Percentiles rank a stretch among this genome's conserved stretches.
phyloP scores from a whole-genome alignment of 2,329 filamentous ascomycete species.

The Ascochyta viciae-villosae region DNA sequence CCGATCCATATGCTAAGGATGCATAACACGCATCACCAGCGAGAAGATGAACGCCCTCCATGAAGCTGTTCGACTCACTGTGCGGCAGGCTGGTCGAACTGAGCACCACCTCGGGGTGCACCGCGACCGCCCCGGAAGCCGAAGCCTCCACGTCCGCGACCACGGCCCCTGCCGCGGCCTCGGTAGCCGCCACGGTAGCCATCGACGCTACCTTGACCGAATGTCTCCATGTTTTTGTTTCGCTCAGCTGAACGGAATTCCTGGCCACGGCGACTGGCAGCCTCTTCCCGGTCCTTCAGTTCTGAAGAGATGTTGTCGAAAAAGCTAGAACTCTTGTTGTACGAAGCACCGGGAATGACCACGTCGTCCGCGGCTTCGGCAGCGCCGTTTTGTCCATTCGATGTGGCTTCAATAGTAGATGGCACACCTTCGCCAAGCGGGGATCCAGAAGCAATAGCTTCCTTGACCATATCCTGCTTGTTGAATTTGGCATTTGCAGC shows the following conservation, averaged over 20 bases:
- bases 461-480: conserved; percentile 85
- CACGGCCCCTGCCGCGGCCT: conserved; percentile 78
- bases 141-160: conserved; percentile 59
- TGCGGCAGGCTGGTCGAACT: conserved; percentile 32
- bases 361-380: conserved; percentile 54
- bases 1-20: not conserved
- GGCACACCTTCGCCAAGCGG: conserved; percentile 62
- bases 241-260: conserved; percentile 94
- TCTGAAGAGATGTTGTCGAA: conserved; percentile 99
- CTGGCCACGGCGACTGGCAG: conserved; percentile 69
- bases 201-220: conserved; percentile 95
- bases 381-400: conserved; percentile 47
- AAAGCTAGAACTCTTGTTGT: conserved; percentile 90
- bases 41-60: not conserved
- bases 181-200: conserved; percentile 78
- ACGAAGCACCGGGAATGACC: conserved; percentile 61
- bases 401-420: conserved; percentile 42
- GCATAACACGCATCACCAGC: not conserved
- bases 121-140: conserved; percentile 58
- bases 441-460: conserved; percentile 81
- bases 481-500: conserved; percentile 87
- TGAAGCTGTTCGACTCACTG: conserved; percentile 17
- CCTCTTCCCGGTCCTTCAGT: conserved; percentile 83
- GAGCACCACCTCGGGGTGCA: conserved; percentile 42
- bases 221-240: conserved; percentile 95